Conservation (phyloP, 768 basidiomycete species). For the Rhizopogon sp. region DNA sequence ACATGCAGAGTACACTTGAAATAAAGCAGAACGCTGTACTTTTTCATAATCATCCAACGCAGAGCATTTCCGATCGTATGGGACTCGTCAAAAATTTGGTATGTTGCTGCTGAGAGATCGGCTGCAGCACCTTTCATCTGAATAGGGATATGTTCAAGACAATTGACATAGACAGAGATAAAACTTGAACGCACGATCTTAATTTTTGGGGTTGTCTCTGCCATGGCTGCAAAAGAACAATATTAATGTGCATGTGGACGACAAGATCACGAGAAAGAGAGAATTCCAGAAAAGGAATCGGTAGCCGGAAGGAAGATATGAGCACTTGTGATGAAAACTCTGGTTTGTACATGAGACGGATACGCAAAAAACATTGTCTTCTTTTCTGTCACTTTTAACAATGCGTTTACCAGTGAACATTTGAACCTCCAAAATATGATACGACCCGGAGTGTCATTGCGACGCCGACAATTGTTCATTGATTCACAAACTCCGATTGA, state of each 20-base stretch:
- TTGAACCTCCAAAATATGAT: constrained; percentile 4
- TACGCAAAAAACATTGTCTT: background rate
- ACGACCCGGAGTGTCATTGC: background rate
- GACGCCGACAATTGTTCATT: background rate
- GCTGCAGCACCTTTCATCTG: constrained; percentile 82
- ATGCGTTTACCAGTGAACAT: background rate
- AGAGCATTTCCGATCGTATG: constrained; percentile 95
- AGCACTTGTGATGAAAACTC: too few species aligned
- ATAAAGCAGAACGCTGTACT: constrained; percentile 47
- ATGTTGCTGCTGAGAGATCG: constrained; percentile 87
- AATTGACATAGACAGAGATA: background rate
- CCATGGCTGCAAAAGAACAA: constrained; percentile 13
- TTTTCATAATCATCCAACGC: constrained; percentile 99
- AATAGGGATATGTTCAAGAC: constrained; percentile 5
- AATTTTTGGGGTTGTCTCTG: constrained; percentile 25
- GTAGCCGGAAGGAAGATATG: background rate
- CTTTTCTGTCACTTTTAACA: too few species aligned
- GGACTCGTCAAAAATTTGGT: constrained; percentile 87
- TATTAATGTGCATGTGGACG: background rate
- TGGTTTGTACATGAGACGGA: too few species aligned
- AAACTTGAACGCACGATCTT: constrained; percentile 19
- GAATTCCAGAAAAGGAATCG: background rate
- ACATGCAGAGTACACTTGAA: background rate
- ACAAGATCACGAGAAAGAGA: background rate
- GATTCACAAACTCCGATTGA: constrained; percentile 5